Evolutionary conservation across 176 grass and related monocot species (phyloP).

Genomic region (Triticum turgidum): DNA sequence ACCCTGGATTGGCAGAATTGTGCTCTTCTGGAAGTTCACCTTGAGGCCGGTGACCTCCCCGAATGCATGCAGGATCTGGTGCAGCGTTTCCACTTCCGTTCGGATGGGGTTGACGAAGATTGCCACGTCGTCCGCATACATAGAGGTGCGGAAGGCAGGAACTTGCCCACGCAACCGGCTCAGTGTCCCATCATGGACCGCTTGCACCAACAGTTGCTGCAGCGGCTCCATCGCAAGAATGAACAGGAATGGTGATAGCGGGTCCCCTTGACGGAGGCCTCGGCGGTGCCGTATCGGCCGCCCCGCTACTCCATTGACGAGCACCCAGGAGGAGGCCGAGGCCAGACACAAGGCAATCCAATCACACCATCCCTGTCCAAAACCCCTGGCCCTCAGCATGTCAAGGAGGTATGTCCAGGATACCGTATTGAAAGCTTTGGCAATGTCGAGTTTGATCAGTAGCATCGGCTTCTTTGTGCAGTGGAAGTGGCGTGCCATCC

Average conservation of each 20-base stretch:
- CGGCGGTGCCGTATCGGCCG: fast-evolving
- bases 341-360: background rate
- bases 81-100: background rate
- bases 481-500: background rate
- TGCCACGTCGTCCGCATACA: background rate
- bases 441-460: background rate
- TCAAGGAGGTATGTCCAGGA: background rate
- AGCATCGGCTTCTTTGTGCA: fast-evolving
- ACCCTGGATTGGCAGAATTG: too few relatives aligned
- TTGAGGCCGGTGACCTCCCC: background rate
- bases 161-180: background rate
- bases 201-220: background rate
- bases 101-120: background rate
- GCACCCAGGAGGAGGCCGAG: background rate
- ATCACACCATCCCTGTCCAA: background rate
- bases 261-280: background rate
- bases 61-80: background rate
- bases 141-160: background rate
- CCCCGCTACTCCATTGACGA: background rate
- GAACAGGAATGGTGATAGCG: background rate
- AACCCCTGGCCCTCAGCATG: background rate
- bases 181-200: background rate
- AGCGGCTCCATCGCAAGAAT: background rate
- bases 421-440: too few relatives aligned
- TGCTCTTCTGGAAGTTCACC: too few relatives aligned